Conservation (phyloP, 2,329 filamentous ascomycete genomes). For the Neophaeococcomyces aloes region DNA sequence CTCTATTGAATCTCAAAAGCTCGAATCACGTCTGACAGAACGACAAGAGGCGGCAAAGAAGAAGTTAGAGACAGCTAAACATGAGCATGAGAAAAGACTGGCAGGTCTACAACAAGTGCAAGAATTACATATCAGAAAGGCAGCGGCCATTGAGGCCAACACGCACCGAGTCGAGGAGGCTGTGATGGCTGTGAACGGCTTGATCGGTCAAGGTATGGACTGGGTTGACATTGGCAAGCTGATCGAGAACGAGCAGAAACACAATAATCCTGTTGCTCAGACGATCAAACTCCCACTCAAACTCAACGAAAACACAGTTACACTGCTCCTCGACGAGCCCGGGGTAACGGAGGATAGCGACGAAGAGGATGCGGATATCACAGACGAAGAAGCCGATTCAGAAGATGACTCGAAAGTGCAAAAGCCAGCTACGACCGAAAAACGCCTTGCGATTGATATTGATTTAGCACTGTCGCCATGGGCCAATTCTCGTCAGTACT, state of each 20-base stretch:
- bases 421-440: conserved; percentile 23
- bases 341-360: conserved; percentile 54
- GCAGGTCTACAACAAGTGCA: conserved; percentile 75
- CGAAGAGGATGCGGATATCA: conserved; percentile 44
- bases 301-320: conserved; percentile 79
- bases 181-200: conserved; percentile 79
- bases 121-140: conserved; percentile 74
- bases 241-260: conserved; percentile 74
- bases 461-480: conserved; percentile 73
- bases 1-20: conserved; percentile 84
- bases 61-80: conserved; percentile 73
- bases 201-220: conserved; percentile 93
- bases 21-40: conserved; percentile 73
- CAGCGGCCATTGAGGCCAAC: conserved; percentile 82
- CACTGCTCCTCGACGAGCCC: conserved; percentile 64
- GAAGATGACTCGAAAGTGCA: conserved; percentile 24
- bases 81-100: conserved; percentile 75
- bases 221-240: conserved; percentile 86
- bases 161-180: conserved; percentile 84
- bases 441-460: conserved; percentile 64
- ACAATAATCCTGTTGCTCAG: conserved; percentile 72
- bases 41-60: conserved; percentile 69
- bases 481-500: conserved; percentile 85
- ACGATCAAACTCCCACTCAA: conserved; percentile 82
- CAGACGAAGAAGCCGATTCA: conserved; percentile 39